Evolutionary conservation across 495 filamentous ascomycete genomes (phyloP).

Genomic region (Geoglossum glabrum): DNA sequence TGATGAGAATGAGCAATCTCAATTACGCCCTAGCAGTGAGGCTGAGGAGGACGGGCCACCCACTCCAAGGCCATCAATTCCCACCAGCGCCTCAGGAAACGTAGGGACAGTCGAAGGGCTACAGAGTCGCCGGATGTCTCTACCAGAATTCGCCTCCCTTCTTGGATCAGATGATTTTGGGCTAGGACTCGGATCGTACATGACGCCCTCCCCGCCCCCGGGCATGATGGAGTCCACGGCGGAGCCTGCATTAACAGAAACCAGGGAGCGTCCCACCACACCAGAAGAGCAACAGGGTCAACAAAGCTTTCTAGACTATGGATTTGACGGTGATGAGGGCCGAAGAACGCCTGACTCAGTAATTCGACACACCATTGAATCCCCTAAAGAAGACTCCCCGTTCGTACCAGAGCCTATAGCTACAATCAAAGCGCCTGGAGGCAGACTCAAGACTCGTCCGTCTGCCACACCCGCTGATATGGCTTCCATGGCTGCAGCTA

Average conservation of each 20-base stretch:
- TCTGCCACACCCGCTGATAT: constrained; percentile 75
- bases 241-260: background rate
- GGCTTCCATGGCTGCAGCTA: constrained; percentile 66
- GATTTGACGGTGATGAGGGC: constrained; percentile 32
- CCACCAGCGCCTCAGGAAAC: background rate
- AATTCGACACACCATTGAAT: constrained; percentile 49
- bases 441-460: constrained; percentile 73
- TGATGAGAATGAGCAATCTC: constrained; percentile 8
- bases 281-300: constrained; percentile 29
- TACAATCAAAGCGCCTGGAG: constrained; percentile 76
- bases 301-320: constrained; percentile 20
- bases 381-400: constrained; percentile 24
- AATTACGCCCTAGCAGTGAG: constrained; percentile 5
- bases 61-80: constrained; percentile 11
- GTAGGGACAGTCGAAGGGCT: background rate
- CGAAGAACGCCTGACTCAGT: constrained; percentile 86
- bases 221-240: background rate
- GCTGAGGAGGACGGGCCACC: constrained; percentile 13
- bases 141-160: constrained; percentile 28
- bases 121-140: constrained; percentile 10
- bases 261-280: constrained; percentile 34
- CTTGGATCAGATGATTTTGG: constrained; percentile 28
- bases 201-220: constrained; percentile 31
- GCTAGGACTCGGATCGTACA: constrained; percentile 29
- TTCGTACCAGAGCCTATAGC: constrained; percentile 64